These are phyloP conservation scores for Fomitopsis betulina DNA, from an alignment of 1,284 basidiomycete species.

Conservation along the genomic window DNA sequence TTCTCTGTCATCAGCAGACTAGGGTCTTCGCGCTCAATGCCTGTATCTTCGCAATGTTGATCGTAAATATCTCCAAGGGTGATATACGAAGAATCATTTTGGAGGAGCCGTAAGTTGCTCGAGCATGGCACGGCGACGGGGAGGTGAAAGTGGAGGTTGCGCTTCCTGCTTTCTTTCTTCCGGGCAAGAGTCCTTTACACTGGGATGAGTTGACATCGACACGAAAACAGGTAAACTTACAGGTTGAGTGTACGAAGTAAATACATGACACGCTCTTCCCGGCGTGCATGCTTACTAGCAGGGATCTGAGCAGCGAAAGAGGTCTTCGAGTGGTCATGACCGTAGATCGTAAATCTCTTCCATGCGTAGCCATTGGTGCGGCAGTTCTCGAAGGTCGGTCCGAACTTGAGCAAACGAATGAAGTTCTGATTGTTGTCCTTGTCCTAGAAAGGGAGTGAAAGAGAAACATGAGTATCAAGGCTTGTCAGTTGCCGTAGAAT, in stretches of 20 bases:
- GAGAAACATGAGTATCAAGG: not conserved
- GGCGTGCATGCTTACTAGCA: slow-evolving; percentile 80
- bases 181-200: slow-evolving; percentile 67
- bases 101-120: slow-evolving; percentile 81
- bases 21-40: slow-evolving; percentile 87
- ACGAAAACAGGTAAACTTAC: slow-evolving; percentile 38
- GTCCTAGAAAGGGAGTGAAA: slow-evolving; percentile 46
- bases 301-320: slow-evolving; percentile 93
- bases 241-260: slow-evolving; percentile 91
- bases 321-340: slow-evolving; percentile 87
- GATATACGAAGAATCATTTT: slow-evolving; percentile 90
- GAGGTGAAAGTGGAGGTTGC: slow-evolving; percentile 89
- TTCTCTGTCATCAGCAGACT: slow-evolving; percentile 83
- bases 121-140: slow-evolving; percentile 87
- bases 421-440: slow-evolving; percentile 95
- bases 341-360: slow-evolving; percentile 88
- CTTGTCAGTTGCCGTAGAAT: slow-evolving; percentile 15
- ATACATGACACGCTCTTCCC: slow-evolving; percentile 93
- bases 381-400: slow-evolving; percentile 87
- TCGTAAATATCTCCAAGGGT: slow-evolving; percentile 95
- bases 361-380: slow-evolving; percentile 84
- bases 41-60: slow-evolving; percentile 74
- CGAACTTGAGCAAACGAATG: slow-evolving; percentile 88
- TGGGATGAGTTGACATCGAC: not conserved
- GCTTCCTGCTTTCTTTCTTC: slow-evolving; percentile 91